phyloP scores from a whole-genome alignment of 352 stramenopile genomes.

The Phytophthora citricola region DNA sequence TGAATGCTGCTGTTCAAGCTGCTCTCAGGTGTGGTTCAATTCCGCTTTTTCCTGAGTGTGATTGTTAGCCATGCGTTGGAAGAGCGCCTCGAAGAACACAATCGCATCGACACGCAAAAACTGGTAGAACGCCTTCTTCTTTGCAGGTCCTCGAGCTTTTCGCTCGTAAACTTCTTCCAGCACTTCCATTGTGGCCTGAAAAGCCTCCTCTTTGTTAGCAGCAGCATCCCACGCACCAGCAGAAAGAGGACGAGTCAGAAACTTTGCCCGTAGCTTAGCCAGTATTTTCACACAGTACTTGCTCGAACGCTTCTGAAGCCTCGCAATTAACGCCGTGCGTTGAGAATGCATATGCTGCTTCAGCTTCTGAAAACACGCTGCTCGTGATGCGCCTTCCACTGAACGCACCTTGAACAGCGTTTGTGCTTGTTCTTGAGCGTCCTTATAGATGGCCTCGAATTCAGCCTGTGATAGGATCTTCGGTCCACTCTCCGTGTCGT shows the following conservation, averaged over 20 bases:
- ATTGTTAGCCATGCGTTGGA: constrained; percentile 42
- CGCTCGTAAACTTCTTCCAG: constrained; percentile 68
- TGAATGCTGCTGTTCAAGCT: constrained; percentile 48
- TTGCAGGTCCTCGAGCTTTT: constrained; percentile 64
- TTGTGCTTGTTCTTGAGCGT: constrained; percentile 75
- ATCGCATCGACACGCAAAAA: constrained; percentile 68
- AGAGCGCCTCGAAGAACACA: constrained; percentile 58
- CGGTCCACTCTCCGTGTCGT: constrained; percentile 12
- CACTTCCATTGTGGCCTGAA: constrained; percentile 49
- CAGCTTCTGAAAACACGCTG: constrained; percentile 76
- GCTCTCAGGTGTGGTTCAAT: constrained; percentile 37
- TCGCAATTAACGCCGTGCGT: constrained; percentile 56
- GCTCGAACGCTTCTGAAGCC: constrained; percentile 66
- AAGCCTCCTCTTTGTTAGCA: constrained; percentile 31
- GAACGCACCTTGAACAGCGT: constrained; percentile 72
- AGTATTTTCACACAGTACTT: constrained; percentile 61
- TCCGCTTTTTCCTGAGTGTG: constrained; percentile 30
- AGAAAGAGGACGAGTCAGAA: constrained; percentile 49
- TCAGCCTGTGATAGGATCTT: constrained; percentile 68
- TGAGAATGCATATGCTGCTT: constrained; percentile 76
- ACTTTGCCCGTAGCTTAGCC: constrained; percentile 38
- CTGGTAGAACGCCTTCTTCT: constrained; percentile 72
- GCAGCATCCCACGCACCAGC: constrained; percentile 48
- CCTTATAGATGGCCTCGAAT: constrained; percentile 79
- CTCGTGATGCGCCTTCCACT: constrained; percentile 66